These are phyloP conservation scores for Podaxis pistillaris DNA, from an alignment of 768 basidiomycete species.

Conservation along the genomic window DNA sequence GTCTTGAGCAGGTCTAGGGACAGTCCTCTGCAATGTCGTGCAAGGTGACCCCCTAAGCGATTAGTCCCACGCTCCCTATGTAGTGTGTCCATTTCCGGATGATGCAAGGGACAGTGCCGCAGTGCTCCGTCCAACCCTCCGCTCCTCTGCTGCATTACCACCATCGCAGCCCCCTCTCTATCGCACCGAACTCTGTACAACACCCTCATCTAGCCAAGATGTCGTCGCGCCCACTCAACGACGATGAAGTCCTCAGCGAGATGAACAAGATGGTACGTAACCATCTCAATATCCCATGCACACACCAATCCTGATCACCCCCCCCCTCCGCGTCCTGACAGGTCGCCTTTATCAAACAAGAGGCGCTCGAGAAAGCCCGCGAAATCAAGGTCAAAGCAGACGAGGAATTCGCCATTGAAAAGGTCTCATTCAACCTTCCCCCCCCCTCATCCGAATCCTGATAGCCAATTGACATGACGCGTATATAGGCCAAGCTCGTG, in stretches of 20 bases:
- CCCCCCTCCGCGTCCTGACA: constrained; percentile 27
- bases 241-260: constrained; percentile 93
- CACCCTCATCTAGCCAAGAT: constrained; percentile 33
- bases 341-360: constrained; percentile 99
- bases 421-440: constrained; percentile 43
- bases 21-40: background rate
- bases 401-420: constrained; percentile 99
- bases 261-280: constrained; percentile 95
- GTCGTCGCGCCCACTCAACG: constrained; percentile 80
- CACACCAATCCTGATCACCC: background rate
- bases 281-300: background rate
- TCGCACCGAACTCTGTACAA: background rate
- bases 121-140: background rate
- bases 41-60: background rate
- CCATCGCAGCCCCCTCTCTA: background rate
- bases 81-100: background rate
- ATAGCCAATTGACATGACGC: constrained; percentile 5
- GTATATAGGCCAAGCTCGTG: constrained; percentile 85
- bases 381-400: constrained; percentile 98
- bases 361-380: constrained; percentile 94
- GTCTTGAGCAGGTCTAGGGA: no score
- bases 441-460: background rate
- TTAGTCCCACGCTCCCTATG: background rate
- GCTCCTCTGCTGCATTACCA: background rate
- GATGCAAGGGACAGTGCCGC: background rate